Percentiles rank a stretch among this genome's conserved stretches.
Evolutionary conservation across 805 yeast species (phyloP).

Genomic region (Torulaspora gathmanii): DNA sequence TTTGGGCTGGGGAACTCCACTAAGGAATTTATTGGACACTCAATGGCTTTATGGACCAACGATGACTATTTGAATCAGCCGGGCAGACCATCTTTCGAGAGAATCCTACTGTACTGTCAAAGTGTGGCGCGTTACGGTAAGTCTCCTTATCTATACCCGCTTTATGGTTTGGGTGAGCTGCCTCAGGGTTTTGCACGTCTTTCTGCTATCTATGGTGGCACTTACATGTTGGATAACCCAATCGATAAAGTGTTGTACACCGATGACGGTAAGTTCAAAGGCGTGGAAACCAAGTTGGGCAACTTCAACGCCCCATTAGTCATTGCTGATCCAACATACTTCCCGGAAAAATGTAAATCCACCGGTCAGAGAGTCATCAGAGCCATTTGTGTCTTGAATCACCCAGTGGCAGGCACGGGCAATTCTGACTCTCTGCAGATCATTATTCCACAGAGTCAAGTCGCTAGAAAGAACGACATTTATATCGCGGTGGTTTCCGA

Average conservation of each 20-base stretch:
- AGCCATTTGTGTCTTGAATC: conserved; percentile 76
- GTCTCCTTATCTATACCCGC: conserved; percentile 92
- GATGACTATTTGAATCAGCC: conserved; percentile 86
- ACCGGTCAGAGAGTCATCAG: conserved; percentile 38
- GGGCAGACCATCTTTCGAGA: conserved; percentile 85
- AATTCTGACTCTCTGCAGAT: conserved; percentile 88
- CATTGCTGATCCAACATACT: conserved; percentile 96
- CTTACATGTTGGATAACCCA: conserved; percentile 96
- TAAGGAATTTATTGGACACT: conserved; percentile 94
- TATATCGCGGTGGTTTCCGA: conserved; percentile 87
- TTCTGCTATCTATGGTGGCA: conserved; percentile 96
- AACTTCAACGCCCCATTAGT: conserved; percentile 87
- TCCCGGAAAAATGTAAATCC: conserved; percentile 55
- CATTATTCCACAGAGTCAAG: conserved; percentile 94
- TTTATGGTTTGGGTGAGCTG: conserved; percentile 93
- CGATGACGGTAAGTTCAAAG: conserved; percentile 67
- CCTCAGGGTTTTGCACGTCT: conserved; percentile 99
- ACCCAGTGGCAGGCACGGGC: conserved; percentile 76
- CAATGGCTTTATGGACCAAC: conserved; percentile 95
- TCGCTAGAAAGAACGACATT: conserved; percentile 86
- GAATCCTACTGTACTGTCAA: conserved; percentile 78
- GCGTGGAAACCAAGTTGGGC: conserved; percentile 90
- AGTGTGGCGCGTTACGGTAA: conserved; percentile 94
- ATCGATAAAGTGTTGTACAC: conserved; percentile 81
- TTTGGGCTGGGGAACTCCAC: conserved; percentile 91